Base-by-base conservation (phyloP, 441 rosid genomes). In the Pelargonium fulgidum region DNA sequence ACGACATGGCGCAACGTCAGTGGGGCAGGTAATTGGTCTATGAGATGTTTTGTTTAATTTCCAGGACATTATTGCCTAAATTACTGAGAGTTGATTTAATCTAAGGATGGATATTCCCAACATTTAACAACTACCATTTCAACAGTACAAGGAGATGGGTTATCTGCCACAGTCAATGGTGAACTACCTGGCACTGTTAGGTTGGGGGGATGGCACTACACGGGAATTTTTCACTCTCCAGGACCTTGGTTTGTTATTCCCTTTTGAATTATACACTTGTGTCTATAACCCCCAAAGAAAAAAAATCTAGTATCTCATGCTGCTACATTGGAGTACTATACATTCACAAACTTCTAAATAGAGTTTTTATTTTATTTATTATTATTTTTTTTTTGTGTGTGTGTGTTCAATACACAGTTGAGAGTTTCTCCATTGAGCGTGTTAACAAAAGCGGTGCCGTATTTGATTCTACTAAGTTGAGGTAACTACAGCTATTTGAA, bases 191-290 rank as follows among this genome's bases (percentile, higher is more conserved):
- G 96, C 97, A 39, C 97, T 91, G 76, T 79, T 93, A 76, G 99
- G 97, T 63, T 93, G 99, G 99, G 97, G 97, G 11, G 97, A 93
- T 71, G 97, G 96, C 75, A 91, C 97, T 26, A 97, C 91, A 73
- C 88, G 91, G 79, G 98, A 93, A 81, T 91, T 93, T 83, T 93
- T 85, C 82, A 81, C 90, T 10, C 91, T 93, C 6, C 77, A 86
- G 59, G 81, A 91, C 68, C 96, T 93, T 71, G 93, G 98, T 92
- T 52, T 16, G 89, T 82, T 42, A 59, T 73, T 70, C 62, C 63
- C 33, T 56, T 54, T 62, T 42, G n/a, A 41, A 17, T 36, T 71
- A 1, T 47, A 42, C 29, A 19, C 62, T 17, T 56, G 7, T 17
- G 26, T 56, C 54, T 52, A 11, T 56, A 56, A 17, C 62, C 20